Evolutionary conservation across 352 stramenopile species (phyloP).

Genomic region (Phytophthora lateralis): DNA sequence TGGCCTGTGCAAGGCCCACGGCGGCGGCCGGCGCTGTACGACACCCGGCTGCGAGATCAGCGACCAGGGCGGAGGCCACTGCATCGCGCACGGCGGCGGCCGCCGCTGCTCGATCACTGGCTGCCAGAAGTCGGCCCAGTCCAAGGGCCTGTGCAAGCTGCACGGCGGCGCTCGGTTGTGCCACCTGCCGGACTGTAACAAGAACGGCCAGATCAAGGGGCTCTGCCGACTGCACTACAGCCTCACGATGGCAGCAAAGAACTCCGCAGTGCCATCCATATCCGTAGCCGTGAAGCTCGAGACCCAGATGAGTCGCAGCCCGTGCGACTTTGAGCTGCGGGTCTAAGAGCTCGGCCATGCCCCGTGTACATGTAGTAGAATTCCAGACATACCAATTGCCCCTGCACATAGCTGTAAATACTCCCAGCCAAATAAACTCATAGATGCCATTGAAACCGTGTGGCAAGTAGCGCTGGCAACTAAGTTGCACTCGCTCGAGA

Average conservation of each 20-base stretch:
- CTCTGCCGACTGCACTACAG: constrained; percentile 79
- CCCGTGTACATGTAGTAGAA: constrained; percentile 29
- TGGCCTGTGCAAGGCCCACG: constrained; percentile 86
- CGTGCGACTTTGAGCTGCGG: constrained; percentile 33
- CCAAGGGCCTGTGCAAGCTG: constrained; percentile 82
- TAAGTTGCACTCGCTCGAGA: not conserved
- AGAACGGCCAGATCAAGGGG: constrained; percentile 85
- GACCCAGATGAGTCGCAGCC: constrained; percentile 11
- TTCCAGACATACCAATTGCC: constrained; percentile 11
- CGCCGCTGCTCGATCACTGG: constrained; percentile 61
- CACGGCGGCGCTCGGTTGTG: constrained; percentile 83
- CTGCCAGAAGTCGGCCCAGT: constrained; percentile 87
- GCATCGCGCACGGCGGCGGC: constrained; percentile 77
- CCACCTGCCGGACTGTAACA: constrained; percentile 68
- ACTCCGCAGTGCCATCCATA: not conserved
- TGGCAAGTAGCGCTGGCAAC: not conserved
- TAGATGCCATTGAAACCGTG: constrained; percentile 18
- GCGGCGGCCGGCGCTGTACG: constrained; percentile 76
- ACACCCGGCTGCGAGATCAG: constrained; percentile 83
- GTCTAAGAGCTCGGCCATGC: constrained; percentile 21
- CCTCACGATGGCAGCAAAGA: constrained; percentile 37
- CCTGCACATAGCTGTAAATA: constrained; percentile 39
- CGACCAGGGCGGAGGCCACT: constrained; percentile 87
- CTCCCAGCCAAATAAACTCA: constrained; percentile 18
- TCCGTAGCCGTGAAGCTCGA: constrained; percentile 24